Evolutionary conservation across 768 basidiomycete species (phyloP).

Genomic region (Xerocomellus amylosporus): DNA sequence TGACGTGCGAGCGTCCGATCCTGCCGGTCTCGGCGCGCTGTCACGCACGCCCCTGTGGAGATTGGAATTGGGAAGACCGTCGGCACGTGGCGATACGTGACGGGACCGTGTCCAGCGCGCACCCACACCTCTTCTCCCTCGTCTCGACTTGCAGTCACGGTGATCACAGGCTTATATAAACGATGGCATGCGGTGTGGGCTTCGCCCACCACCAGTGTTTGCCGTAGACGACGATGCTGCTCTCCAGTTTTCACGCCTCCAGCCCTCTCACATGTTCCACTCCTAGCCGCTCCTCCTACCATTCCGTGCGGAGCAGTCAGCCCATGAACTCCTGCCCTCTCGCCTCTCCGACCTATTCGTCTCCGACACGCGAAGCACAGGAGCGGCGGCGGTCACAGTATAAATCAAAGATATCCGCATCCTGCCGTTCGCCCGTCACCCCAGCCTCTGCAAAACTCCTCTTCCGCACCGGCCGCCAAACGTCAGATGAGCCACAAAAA

Average conservation of each 20-base stretch:
- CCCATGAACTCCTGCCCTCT: conserved; percentile 54
- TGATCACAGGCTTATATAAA: too few relatives aligned
- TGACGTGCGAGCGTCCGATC: too few relatives aligned
- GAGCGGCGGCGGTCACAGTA: conserved; percentile 57
- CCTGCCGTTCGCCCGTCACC: conserved; percentile 19
- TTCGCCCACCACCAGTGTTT: neutral
- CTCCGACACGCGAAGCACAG: conserved; percentile 44
- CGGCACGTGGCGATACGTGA: too few relatives aligned
- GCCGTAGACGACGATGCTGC: conserved; percentile 6
- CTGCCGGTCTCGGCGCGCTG: too few relatives aligned
- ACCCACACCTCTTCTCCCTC: too few relatives aligned
- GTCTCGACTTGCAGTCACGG: too few relatives aligned
- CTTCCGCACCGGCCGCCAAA: conserved; percentile 13
- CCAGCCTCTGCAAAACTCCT: conserved; percentile 10
- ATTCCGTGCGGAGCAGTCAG: conserved; percentile 28
- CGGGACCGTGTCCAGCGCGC: too few relatives aligned
- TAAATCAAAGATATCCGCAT: conserved; percentile 38
- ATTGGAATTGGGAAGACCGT: too few relatives aligned
- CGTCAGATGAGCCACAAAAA: conserved; percentile 48
- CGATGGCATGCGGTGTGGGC: too few relatives aligned
- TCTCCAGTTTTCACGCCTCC: conserved; percentile 24
- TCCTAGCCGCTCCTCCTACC: conserved; percentile 34
- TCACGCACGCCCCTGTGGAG: too few relatives aligned
- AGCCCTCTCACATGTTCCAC: conserved; percentile 38
- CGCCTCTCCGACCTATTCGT: conserved; percentile 42